A percentile compares a stretch with the other conserved stretches of the same genome.
Evolutionary conservation across 257 asterid species (phyloP).

Genomic region (Rauvolfia tetraphylla): DNA sequence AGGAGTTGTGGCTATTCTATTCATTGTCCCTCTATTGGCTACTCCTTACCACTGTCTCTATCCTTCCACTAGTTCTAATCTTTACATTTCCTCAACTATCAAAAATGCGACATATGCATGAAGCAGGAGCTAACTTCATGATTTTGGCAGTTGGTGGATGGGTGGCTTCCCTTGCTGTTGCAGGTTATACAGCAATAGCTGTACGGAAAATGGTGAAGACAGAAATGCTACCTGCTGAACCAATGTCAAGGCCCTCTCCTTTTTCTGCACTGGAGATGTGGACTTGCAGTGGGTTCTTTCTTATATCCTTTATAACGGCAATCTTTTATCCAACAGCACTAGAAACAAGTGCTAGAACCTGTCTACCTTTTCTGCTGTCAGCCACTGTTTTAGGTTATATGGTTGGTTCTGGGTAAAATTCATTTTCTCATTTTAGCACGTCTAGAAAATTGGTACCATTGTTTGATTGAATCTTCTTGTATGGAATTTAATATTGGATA

Average conservation of each 20-base stretch:
- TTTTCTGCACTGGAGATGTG: conserved; percentile 68
- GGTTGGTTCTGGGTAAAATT: conserved; percentile 70
- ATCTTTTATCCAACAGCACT: conserved; percentile 64
- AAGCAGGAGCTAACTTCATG: neutral
- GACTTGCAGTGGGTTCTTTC: conserved; percentile 72
- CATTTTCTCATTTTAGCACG: conserved; percentile 18
- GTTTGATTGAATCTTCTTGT: neutral
- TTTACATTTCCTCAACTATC: neutral
- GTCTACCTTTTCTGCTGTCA: conserved; percentile 90
- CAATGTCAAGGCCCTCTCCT: conserved; percentile 88
- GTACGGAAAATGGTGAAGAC: conserved; percentile 87
- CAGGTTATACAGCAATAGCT: conserved; percentile 86
- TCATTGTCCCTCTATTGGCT: neutral
- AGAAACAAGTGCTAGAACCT: conserved; percentile 83
- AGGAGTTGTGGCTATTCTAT: neutral
- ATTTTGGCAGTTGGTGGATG: conserved; percentile 76
- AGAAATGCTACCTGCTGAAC: conserved; percentile 82
- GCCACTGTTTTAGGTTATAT: conserved; percentile 86
- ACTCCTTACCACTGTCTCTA: neutral
- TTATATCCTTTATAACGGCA: conserved; percentile 65
- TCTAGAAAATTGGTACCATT: neutral
- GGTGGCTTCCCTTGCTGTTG: conserved; percentile 86
- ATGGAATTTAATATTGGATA: neutral
- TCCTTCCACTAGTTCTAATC: neutral
- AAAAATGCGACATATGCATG: neutral